Base-by-base conservation (phyloP, 1,284 basidiomycete genomes). In the Vanrija humicola region DNA sequence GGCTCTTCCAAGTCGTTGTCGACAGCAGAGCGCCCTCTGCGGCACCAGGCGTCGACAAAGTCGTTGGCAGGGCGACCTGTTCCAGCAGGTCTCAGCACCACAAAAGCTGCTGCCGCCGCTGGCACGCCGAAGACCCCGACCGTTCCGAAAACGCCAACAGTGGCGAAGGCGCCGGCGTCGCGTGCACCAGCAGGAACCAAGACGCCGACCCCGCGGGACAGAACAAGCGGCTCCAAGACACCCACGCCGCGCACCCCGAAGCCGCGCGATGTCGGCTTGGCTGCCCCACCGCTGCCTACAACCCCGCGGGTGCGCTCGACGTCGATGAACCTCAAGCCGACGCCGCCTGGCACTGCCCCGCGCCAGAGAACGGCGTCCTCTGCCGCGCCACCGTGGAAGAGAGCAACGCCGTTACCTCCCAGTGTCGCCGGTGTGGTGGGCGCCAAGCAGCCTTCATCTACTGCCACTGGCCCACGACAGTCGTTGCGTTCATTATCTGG, bases 401-500 rank as follows among this genome's bases (percentile, higher is more conserved):
- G 56, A 18, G 61, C 57, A n/a, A 63, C 54, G 19, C 61, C 52
- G 7, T 42, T 56, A 14, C 61, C 59, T 5, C 53, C 59, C 2
- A 16, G 46, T 1, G 59, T 61, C 14, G 59, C 59, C 3, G 59
- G 55, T 4, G 59, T 61, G 23, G 28, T 48, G 14, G 38, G 38
- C 21, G 47, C 40, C 47, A n/a, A 26, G 38, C 34, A 34, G 34
- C 34, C 34, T 2, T 50, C 39, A 23, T 39, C 28, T 29, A 28
- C 48, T n/a, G 48, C 28, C 16, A 28, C 48, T 23, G 18, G 19
- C 23, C 52, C 47, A 47, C 39, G 50, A 14, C 54, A 52, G 52
- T 43, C 61, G 8, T 40, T 62, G 7, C 63, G 68, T 18, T 69
- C 66, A 5, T 54, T 66, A 3, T 68, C 66, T 6, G 58, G 64